Evolutionary conservation across 495 filamentous ascomycete species (phyloP).

Genomic region (Penicillium pancosmium): DNA sequence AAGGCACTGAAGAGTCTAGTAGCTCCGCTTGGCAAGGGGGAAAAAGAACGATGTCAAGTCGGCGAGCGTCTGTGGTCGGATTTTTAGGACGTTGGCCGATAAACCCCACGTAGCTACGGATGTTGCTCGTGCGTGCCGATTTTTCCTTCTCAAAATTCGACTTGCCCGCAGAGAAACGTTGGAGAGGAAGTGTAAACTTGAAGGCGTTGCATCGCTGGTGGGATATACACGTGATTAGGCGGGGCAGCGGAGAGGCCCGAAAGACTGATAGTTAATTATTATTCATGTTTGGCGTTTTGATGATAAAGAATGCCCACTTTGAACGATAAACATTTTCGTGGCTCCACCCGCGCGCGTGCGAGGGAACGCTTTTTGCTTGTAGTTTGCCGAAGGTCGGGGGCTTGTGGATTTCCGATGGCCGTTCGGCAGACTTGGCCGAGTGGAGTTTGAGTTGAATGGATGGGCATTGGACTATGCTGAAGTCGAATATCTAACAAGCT

Average conservation of each 20-base stretch:
- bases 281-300: constrained; percentile 15
- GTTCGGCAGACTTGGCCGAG: constrained; percentile 14
- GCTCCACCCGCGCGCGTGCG: background rate
- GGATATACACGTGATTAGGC: constrained; percentile 24
- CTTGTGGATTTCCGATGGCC: background rate
- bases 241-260: constrained; percentile 27
- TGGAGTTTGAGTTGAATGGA: background rate
- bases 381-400: constrained; percentile 14
- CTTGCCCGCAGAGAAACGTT: background rate
- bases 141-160: background rate
- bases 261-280: constrained; percentile 13
- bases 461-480: too few relatives aligned
- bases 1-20: constrained; percentile 11
- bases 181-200: background rate
- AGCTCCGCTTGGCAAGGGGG: constrained; percentile 13
- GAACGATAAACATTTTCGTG: background rate
- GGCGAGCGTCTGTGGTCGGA: background rate
- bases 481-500: too few relatives aligned
- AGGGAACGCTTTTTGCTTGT: background rate
- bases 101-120: background rate
- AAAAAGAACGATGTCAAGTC: constrained; percentile 1
- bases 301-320: constrained; percentile 21
- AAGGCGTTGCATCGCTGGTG: background rate
- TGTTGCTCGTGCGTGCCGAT: background rate
- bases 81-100: background rate